Base-by-base conservation (phyloP, 2,329 filamentous ascomycete genomes). In the Ophiostoma montium region DNA sequence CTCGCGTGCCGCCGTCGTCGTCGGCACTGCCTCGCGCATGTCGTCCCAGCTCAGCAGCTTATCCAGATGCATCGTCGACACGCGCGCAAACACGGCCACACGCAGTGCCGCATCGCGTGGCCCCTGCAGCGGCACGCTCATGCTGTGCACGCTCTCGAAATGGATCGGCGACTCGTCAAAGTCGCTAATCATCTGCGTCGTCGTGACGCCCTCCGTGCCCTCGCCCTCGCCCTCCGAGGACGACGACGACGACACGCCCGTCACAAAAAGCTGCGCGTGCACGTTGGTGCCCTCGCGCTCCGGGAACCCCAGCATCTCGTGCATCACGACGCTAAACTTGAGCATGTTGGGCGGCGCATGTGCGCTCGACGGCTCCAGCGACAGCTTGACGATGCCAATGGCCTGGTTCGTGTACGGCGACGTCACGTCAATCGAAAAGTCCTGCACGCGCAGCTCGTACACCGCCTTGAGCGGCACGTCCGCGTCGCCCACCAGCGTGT, bases 291-390 rank as follows among this genome's bases (percentile, higher is more conserved):
- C 92, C 68, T 98, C 92, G 54, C 90, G 80, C 66, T 98, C 92
- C 0, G 92, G 84, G 57, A 98, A 98, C 1, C 92, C 92, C 33
- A 92, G 69, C 67, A 98, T 78, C 61, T 96, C 88, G 60, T 94
- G 89, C 86, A 98, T 95, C 31, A 96, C 89, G 5, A 96, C 89
- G 59, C 96, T 98, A 68, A 98, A 98, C 62, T 96, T 98, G 51
- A 96, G 70, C 2, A 86, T 95, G 51, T 86, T 92, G 12, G 86
- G 85, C 13, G 92, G 92, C 4, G 89, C 90, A 59, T 94, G 82
- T 2, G 90, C 89, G 44, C 87, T 90, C 0, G 90, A 96, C 13
- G 92, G 92, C 61, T 98, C 92, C 7, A 98, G 69, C 0, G 90
- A 90, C 35, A 98, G 70, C 59, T 88, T 86, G 56, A 98, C 78